Percentiles rank a stretch among this genome's conserved stretches.
Conservation (phyloP, 31 red algal genomes). For the Bonnemaisonia californica region DNA sequence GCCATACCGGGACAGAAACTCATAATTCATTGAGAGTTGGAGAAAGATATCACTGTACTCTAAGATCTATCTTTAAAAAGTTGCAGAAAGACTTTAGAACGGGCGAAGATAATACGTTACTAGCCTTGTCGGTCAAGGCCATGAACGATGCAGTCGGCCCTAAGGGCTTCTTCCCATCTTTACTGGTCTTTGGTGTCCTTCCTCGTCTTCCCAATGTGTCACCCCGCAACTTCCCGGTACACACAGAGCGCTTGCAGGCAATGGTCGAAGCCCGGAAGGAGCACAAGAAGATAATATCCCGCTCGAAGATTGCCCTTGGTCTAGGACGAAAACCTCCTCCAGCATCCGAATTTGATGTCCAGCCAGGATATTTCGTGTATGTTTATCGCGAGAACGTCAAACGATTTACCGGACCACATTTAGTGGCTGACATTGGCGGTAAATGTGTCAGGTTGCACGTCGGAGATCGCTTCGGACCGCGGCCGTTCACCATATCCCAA, state of each 20-base stretch:
- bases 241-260: not conserved
- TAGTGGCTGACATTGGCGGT: not conserved
- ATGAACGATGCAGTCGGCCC: constrained; percentile 26
- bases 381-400: constrained; percentile 21
- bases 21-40: constrained; percentile 34
- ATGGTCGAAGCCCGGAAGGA: not conserved
- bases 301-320: not conserved
- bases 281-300: constrained; percentile 18
- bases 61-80: constrained; percentile 8
- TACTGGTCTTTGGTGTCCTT: constrained; percentile 48
- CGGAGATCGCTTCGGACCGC: not conserved
- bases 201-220: constrained; percentile 13
- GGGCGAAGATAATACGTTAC: not conserved
- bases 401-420: constrained; percentile 16
- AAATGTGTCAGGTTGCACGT: not conserved
- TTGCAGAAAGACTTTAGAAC: not conserved
- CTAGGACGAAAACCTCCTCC: not conserved
- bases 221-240: not conserved
- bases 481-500: constrained; percentile 21
- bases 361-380: constrained; percentile 22
- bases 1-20: constrained; percentile 23
- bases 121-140: constrained; percentile 13
- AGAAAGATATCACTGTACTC: constrained; percentile 16
- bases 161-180: not conserved
- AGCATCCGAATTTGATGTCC: constrained; percentile 6